These are phyloP conservation scores for Exophiala lecanii-corni DNA, from an alignment of 2,329 filamentous ascomycete genomes.

Conservation along the genomic window DNA sequence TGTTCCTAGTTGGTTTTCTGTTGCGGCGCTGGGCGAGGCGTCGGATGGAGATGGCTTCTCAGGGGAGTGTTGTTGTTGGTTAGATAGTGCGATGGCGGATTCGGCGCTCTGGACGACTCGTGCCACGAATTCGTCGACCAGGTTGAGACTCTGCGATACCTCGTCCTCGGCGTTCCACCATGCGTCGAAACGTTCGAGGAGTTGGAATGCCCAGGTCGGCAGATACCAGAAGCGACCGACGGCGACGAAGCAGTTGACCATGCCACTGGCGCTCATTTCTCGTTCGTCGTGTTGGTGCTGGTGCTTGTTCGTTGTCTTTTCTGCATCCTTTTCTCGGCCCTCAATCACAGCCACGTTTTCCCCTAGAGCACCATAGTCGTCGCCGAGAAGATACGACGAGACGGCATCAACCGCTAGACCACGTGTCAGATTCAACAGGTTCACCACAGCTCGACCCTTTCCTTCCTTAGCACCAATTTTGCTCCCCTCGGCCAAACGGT, in stretches of 20 bases:
- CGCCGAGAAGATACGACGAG: constrained; percentile 50
- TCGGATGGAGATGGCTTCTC: constrained; percentile 3
- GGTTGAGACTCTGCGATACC: constrained; percentile 16
- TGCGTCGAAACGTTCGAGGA: constrained; percentile 20
- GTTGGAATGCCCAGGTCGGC: constrained; percentile 34
- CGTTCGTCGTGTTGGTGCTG: constrained; percentile 13
- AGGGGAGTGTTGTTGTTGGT: constrained; percentile 6
- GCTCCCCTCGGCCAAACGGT: constrained; percentile 36
- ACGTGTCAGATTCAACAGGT: constrained; percentile 48
- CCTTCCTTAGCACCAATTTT: constrained; percentile 2
- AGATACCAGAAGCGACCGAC: constrained; percentile 54
- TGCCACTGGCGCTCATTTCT: constrained; percentile 39
- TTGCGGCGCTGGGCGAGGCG: constrained; percentile 12
- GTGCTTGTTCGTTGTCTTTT: constrained; percentile 19
- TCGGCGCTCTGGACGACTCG: constrained; percentile 19
- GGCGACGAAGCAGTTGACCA: constrained; percentile 53
- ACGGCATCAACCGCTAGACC: constrained; percentile 52
- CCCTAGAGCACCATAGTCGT: constrained; percentile 46
- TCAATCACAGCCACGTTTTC: constrained; percentile 29
- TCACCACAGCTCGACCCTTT: constrained; percentile 37
- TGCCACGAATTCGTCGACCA: constrained; percentile 24
- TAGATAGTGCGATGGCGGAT: constrained; percentile 7
- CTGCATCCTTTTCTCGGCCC: constrained; percentile 7
- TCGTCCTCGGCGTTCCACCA: constrained; percentile 23
- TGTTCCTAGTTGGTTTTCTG: too few species aligned